Evolutionary conservation across 495 filamentous ascomycete genomes (phyloP), one percentile per base, ranked within the genome.

Genomic region (Penicillium goetzii): DNA sequence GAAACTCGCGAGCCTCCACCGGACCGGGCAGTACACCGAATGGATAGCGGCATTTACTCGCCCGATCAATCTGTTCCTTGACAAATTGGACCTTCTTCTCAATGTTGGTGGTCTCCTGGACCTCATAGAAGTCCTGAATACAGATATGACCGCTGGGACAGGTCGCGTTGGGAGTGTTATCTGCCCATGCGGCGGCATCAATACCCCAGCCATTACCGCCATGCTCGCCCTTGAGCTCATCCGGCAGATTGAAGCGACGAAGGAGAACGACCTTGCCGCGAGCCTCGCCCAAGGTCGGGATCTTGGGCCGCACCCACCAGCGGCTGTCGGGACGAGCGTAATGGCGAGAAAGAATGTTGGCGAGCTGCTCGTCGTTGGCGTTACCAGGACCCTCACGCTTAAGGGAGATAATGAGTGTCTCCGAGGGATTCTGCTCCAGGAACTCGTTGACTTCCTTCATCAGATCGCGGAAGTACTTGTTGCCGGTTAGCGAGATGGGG

Each of bases 121-220:
- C 88, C 69, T 96, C 94, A 81, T 94, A 98, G 74, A 92, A 98
- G 75, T 99, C 95, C 78, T 99, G 95, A 40, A 99, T 88, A 58
- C 92, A 88, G 30, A 97, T 84, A 65, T 88, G 83, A 5, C 90
- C 92, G 70, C 86, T 88, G 12, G 88, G 85, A 49, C 89, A 89
- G 12, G 78, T 81, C 15, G 89, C 87, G 68, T 96, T 83, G 8
- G 89, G 85, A 38, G 90, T 92, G 74, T 99, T 99, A 74, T 98
- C 90, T 2, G 88, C 89, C 95, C 95, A 99, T 55, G 79, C 80
- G 55, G 86, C 86, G 21, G 87, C 95, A 75, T 97, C 87, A 56
- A 99, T 89, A 21, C 90, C 90, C 81, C 86, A 90, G n/a, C 90
- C 92, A 17, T 73, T 69, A 4, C 88, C 89, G 19, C 75, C 85